Percentiles rank a stretch among this genome's conserved stretches.
phyloP scores from a whole-genome alignment of 1,284 basidiomycete species.

The Cutaneotrichosporon cavernicola region DNA sequence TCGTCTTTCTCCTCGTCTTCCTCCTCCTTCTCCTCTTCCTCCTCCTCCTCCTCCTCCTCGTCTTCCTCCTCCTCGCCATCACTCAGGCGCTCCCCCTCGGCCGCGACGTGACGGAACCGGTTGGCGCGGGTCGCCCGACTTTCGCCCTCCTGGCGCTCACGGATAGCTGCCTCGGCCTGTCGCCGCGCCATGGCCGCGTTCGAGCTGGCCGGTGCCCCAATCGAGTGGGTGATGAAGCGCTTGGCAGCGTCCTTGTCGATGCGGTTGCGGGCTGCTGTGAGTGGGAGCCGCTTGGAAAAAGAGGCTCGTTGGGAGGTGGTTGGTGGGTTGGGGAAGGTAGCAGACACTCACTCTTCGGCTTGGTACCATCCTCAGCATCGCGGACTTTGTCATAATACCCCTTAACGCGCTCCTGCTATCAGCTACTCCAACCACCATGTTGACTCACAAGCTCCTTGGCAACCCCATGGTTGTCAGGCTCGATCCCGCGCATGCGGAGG shows the following conservation, averaged over 20 bases:
- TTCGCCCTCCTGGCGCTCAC: not conserved
- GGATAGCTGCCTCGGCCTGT: constrained; percentile 22
- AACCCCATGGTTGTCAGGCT: constrained; percentile 48
- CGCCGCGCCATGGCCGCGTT: constrained; percentile 24
- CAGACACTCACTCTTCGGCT: constrained; percentile 32
- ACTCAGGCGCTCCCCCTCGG: constrained; percentile 25
- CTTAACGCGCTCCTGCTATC: constrained; percentile 32
- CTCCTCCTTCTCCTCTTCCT: constrained; percentile 9
- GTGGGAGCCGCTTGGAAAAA: too few relatives aligned
- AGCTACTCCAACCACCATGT: not conserved
- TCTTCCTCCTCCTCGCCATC: constrained; percentile 16
- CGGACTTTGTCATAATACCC: constrained; percentile 48
- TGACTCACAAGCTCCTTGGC: constrained; percentile 37
- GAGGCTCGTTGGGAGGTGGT: not conserved
- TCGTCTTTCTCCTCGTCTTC: constrained; percentile 8
- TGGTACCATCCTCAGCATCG: constrained; percentile 34
- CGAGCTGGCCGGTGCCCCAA: constrained; percentile 29
- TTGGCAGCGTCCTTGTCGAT: constrained; percentile 42
- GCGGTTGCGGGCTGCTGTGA: constrained; percentile 14
- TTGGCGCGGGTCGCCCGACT: constrained; percentile 10
- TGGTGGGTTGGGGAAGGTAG: too few relatives aligned
- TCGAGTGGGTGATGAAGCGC: constrained; percentile 40
- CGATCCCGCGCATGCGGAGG: constrained; percentile 45
- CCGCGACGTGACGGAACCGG: constrained; percentile 38
- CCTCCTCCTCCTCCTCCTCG: constrained; percentile 14